phyloP scores from a whole-genome alignment of 208 protist species.

The Trichomonas vaginalis region DNA sequence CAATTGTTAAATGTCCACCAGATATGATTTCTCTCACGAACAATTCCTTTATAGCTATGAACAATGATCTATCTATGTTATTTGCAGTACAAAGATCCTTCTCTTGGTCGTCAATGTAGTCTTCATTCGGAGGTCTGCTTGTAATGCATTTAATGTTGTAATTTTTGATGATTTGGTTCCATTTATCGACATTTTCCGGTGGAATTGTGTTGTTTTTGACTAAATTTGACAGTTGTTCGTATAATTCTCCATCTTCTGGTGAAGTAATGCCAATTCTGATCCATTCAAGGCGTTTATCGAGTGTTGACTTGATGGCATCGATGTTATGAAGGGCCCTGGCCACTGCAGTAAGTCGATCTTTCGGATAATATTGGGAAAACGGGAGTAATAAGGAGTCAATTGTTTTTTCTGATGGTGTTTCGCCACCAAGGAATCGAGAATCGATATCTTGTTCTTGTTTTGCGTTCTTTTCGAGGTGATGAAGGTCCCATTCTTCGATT shows the following conservation, averaged over 20 bases:
- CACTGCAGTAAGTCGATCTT: neutral
- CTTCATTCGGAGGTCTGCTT: neutral
- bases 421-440: neutral
- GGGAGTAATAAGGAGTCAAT: neutral
- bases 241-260: neutral
- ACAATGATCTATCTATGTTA: neutral
- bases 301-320: neutral
- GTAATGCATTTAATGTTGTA: neutral
- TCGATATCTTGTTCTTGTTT: neutral
- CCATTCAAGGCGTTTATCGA: neutral
- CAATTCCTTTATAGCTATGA: neutral
- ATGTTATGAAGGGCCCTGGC: neutral
- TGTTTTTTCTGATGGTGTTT: neutral
- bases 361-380: neutral
- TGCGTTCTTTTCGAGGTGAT: neutral
- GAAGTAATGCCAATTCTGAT: neutral
- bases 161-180: neutral
- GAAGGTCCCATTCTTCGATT: neutral
- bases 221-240: neutral
- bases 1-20: neutral
- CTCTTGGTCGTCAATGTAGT: neutral
- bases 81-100: neutral
- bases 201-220: neutral
- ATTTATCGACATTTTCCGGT: neutral
- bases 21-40: neutral